Evolutionary conservation across 2,329 filamentous ascomycete genomes (phyloP).

Genomic region (Trichoderma brevicompactum): DNA sequence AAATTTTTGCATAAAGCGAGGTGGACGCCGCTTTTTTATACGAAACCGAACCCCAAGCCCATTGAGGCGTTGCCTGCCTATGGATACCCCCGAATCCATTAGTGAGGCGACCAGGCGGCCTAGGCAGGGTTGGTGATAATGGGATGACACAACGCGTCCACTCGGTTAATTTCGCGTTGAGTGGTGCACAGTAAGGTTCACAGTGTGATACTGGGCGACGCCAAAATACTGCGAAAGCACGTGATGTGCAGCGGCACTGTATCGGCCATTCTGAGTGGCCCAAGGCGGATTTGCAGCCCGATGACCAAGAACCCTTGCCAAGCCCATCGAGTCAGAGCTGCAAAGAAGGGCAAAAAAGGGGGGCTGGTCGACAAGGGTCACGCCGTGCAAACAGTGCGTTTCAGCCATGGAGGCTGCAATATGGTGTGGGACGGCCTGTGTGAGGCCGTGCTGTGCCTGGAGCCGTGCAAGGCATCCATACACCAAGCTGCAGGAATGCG

Average conservation of each 20-base stretch:
- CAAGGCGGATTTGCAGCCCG: constrained; percentile 12
- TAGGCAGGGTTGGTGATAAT: constrained; percentile 29
- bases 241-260: constrained; percentile 20
- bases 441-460: constrained; percentile 25
- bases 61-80: constrained; percentile 28
- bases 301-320: constrained; percentile 15
- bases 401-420: constrained; percentile 21
- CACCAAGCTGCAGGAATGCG: constrained; percentile 30
- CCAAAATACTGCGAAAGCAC: constrained; percentile 27
- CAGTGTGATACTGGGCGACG: constrained; percentile 9
- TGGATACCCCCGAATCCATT: constrained; percentile 33
- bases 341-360: constrained; percentile 7
- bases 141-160: constrained; percentile 30
- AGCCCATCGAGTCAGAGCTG: constrained; percentile 21
- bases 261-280: background rate
- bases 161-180: constrained; percentile 27
- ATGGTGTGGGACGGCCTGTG: constrained; percentile 22
- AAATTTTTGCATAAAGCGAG: constrained; percentile 31
- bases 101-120: constrained; percentile 29
- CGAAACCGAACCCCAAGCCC: background rate
- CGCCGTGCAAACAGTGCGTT: constrained; percentile 17
- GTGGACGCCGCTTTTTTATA: constrained; percentile 34
- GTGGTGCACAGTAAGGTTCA: constrained; percentile 4
- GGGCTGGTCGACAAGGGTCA: background rate
- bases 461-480: constrained; percentile 27